Conservation (phyloP, 2,329 filamentous ascomycete species). For the Neonectria punicea region DNA sequence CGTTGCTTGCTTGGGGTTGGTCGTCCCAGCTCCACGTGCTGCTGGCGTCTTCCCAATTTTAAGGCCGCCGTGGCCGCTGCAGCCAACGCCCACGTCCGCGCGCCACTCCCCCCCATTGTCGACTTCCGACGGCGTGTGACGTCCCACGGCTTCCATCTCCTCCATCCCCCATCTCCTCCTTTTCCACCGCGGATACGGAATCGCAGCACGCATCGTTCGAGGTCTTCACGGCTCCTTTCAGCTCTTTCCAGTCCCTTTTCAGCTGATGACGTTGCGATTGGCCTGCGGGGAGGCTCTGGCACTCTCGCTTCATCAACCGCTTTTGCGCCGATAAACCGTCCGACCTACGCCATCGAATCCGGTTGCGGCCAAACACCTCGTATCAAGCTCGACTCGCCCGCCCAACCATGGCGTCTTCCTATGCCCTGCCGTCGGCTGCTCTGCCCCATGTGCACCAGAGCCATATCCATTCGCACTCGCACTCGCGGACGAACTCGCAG, state of each 20-base stretch:
- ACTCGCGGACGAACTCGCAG: conserved; percentile 52
- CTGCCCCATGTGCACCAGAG: conserved; percentile 60
- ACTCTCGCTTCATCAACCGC: conserved; percentile 33
- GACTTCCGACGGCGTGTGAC: conserved; percentile 25
- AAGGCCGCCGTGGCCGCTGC: conserved; percentile 22
- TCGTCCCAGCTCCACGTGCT: conserved; percentile 41
- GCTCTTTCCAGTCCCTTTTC: not conserved
- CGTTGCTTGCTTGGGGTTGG: conserved; percentile 40
- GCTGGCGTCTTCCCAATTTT: conserved; percentile 28
- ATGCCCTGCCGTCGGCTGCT: conserved; percentile 62
- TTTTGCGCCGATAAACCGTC: conserved; percentile 35
- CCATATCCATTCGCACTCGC: conserved; percentile 53
- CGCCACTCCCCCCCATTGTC: conserved; percentile 20
- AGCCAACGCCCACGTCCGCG: conserved; percentile 27
- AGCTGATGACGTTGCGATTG: conserved; percentile 43
- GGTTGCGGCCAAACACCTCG: conserved; percentile 4
- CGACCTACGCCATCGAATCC: conserved; percentile 20
- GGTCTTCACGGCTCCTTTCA: conserved; percentile 7
- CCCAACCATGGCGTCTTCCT: conserved; percentile 61
- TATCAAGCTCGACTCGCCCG: conserved; percentile 6
- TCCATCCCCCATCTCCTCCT: conserved; percentile 4
- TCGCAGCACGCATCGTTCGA: conserved; percentile 23
- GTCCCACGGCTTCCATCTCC: conserved; percentile 30
- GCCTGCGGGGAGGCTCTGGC: conserved; percentile 30
- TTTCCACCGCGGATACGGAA: conserved; percentile 20